phyloP scores from a whole-genome alignment of 2,329 filamentous ascomycete species.

The Dendryphion nanum region DNA sequence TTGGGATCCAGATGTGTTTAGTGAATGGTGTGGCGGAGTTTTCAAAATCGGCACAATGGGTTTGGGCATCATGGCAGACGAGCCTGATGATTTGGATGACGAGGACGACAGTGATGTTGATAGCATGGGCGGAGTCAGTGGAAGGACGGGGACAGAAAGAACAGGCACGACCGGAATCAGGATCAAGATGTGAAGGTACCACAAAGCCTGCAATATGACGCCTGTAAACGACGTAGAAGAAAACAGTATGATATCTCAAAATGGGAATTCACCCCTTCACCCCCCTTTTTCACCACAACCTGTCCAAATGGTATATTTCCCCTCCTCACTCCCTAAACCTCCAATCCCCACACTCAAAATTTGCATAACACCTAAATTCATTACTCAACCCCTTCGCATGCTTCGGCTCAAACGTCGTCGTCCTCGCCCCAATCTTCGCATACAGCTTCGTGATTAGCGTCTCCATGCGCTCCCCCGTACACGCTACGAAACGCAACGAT shows the following conservation, averaged over 20 bases:
- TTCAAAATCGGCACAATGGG: constrained; percentile 55
- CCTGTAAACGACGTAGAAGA: too few species aligned
- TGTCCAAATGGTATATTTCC: too few species aligned
- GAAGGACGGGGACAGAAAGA: constrained; percentile 23
- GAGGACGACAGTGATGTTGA: constrained; percentile 28
- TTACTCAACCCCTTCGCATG: constrained; percentile 76
- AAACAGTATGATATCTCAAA: too few species aligned
- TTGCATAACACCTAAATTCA: constrained; percentile 77
- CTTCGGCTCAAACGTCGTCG: constrained; percentile 66
- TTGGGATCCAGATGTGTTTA: constrained; percentile 65
- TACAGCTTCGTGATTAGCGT: constrained; percentile 66
- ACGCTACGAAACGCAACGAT: constrained; percentile 58
- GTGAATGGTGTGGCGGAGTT: constrained; percentile 59
- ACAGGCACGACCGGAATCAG: constrained; percentile 26
- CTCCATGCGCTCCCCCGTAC: constrained; percentile 77
- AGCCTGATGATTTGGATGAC: constrained; percentile 10
- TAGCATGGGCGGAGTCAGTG: constrained; percentile 22
- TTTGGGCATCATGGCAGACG: constrained; percentile 22
- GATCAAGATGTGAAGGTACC: constrained; percentile 32
- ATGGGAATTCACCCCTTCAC: too few species aligned
- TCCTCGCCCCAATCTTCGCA: constrained; percentile 57
- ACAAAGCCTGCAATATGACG: too few species aligned
- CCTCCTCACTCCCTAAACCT: constrained; percentile 22
- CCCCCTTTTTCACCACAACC: too few species aligned
- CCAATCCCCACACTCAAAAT: constrained; percentile 63